These are phyloP conservation scores for Globisporangium echinulatum DNA, from an alignment of 352 stramenopile species.

Conservation along the genomic window DNA sequence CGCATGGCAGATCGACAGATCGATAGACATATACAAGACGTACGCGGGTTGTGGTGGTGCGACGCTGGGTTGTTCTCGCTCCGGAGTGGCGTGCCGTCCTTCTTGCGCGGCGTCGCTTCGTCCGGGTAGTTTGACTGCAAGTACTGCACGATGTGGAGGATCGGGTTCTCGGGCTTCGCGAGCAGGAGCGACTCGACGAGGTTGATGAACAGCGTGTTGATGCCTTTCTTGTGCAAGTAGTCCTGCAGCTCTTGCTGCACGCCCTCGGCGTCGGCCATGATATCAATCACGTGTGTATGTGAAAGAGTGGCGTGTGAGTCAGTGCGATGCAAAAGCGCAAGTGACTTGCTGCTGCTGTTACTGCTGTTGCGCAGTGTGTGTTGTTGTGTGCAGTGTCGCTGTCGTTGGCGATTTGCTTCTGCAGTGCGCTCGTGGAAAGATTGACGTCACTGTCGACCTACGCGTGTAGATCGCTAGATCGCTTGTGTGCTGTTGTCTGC, in stretches of 20 bases:
- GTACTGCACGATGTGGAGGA: conserved; percentile 88
- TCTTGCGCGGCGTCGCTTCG: conserved; percentile 48
- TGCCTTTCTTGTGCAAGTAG: conserved; percentile 88
- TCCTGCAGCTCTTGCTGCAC: conserved; percentile 90
- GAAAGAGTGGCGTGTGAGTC: neutral
- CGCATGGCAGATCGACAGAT: too few relatives aligned
- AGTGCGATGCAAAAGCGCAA: neutral
- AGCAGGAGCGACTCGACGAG: conserved; percentile 88
- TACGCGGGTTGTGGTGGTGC: conserved; percentile 14
- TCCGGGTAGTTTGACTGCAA: conserved; percentile 85
- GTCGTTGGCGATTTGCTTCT: too few relatives aligned
- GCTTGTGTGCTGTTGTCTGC: too few relatives aligned
- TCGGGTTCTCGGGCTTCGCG: conserved; percentile 85
- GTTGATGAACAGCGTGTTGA: conserved; percentile 91
- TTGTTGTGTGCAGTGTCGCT: neutral
- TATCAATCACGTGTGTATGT: neutral
- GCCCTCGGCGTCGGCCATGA: conserved; percentile 78
- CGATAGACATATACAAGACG: neutral
- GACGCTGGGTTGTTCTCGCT: conserved; percentile 51
- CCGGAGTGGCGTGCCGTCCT: conserved; percentile 13
- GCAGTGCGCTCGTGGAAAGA: too few relatives aligned
- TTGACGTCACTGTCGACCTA: too few relatives aligned
- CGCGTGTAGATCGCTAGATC: too few relatives aligned
- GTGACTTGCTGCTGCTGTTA: neutral
- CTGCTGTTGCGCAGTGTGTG: neutral